Conservation (phyloP, 2,329 filamentous ascomycete genomes). For the Sordariomycetes sp. region DNA sequence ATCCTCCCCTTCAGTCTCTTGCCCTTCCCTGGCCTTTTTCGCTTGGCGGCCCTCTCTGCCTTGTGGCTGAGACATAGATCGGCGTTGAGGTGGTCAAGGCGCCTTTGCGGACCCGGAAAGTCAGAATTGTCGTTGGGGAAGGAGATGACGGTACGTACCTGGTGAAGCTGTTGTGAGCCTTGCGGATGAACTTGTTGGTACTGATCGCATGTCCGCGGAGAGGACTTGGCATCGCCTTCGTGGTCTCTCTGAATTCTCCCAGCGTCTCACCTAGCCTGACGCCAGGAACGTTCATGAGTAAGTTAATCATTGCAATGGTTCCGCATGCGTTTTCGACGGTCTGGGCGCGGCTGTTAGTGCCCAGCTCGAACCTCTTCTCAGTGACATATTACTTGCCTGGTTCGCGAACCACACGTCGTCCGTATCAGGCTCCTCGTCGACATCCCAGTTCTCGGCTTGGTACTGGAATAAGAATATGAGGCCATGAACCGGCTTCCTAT, state of each 20-base stretch:
- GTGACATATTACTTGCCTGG: constrained; percentile 42
- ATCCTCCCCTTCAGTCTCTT: constrained; percentile 19
- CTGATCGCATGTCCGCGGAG: constrained; percentile 68
- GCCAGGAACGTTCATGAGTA: constrained; percentile 70
- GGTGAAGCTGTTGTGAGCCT: constrained; percentile 81
- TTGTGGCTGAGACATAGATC: constrained; percentile 56
- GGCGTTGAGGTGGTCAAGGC: constrained; percentile 64
- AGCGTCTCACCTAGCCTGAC: constrained; percentile 63
- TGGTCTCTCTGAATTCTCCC: constrained; percentile 61
- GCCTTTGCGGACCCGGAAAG: constrained; percentile 25
- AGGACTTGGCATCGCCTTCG: constrained; percentile 55
- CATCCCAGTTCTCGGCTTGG: constrained; percentile 36
- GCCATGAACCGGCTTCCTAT: constrained; percentile 64
- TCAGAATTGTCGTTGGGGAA: neutral
- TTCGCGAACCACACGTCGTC: constrained; percentile 85
- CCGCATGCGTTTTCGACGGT: constrained; percentile 79
- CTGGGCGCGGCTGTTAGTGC: constrained; percentile 27
- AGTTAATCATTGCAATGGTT: constrained; percentile 86
- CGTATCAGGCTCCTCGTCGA: constrained; percentile 42
- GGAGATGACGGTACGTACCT: constrained; percentile 1
- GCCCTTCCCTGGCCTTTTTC: constrained; percentile 21
- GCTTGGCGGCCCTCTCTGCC: constrained; percentile 20
- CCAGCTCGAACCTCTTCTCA: neutral
- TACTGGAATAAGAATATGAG: constrained; percentile 84
- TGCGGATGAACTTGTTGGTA: constrained; percentile 65